Percentiles rank a stretch among this genome's conserved stretches.
Conservation (phyloP, 2,329 filamentous ascomycete species). For the Onygenales sp. region DNA sequence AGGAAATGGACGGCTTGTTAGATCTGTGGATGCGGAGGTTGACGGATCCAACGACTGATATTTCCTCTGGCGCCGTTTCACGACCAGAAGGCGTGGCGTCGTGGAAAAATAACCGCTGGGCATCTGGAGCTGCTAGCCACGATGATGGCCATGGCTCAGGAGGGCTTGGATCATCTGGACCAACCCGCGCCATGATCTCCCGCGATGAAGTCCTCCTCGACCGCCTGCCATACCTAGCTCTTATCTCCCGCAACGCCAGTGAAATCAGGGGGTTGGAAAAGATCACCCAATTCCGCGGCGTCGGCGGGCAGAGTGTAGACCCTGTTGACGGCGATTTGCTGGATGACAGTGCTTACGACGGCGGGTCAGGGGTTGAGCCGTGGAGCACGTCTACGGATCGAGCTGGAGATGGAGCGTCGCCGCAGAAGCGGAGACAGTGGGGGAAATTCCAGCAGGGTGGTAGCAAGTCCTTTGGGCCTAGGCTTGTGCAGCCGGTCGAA, state of each 20-base stretch:
- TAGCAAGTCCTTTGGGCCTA: conserved; percentile 15
- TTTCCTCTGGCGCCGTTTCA: conserved; percentile 2
- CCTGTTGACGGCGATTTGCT: conserved; percentile 35
- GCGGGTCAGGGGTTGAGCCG: conserved; percentile 9
- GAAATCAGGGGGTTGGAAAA: conserved; percentile 53
- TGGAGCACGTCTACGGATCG: conserved; percentile 7
- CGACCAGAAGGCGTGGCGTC: conserved; percentile 23
- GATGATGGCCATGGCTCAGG: not conserved
- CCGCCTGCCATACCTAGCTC: conserved; percentile 73
- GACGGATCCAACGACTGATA: conserved; percentile 24
- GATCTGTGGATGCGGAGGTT: conserved; percentile 29
- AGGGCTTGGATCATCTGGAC: not conserved
- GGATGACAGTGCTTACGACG: conserved; percentile 9
- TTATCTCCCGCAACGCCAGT: conserved; percentile 41
- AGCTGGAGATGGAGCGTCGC: not conserved
- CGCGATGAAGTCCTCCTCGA: conserved; percentile 53
- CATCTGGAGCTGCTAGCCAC: conserved; percentile 1
- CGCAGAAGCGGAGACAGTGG: conserved; percentile 3
- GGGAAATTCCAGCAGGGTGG: conserved; percentile 14
- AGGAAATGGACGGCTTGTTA: conserved; percentile 68
- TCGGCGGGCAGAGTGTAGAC: conserved; percentile 35
- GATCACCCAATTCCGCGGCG: conserved; percentile 57
- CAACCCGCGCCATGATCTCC: conserved; percentile 23
- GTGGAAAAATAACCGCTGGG: conserved; percentile 18
- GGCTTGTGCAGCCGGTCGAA: conserved; percentile 25